Conservation (phyloP, 108 stramenopile genomes). For the Parmales sp. region DNA sequence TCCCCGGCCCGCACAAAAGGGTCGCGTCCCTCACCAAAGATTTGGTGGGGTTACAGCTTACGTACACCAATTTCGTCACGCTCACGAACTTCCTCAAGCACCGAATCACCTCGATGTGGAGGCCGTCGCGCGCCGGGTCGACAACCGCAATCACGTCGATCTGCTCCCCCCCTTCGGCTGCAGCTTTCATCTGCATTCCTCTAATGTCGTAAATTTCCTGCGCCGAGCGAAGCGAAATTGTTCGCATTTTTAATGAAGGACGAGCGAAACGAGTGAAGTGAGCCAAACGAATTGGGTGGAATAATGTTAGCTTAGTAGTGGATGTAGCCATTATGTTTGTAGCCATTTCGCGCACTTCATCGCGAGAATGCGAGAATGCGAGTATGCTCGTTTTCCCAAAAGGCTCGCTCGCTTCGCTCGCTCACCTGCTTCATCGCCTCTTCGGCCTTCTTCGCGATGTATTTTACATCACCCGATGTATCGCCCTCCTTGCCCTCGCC, state of each 20-base stretch:
- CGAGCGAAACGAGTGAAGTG: too few relatives aligned
- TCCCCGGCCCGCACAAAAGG: constrained; percentile 61
- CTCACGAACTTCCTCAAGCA: constrained; percentile 49
- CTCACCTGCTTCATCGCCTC: constrained; percentile 47
- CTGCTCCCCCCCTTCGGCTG: constrained; percentile 6
- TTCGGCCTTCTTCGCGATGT: constrained; percentile 61
- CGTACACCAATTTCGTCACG: constrained; percentile 78
- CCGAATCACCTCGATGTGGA: constrained; percentile 61
- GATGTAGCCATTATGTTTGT: too few relatives aligned
- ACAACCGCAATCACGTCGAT: constrained; percentile 63
- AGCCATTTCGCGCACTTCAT: too few relatives aligned
- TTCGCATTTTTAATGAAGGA: too few relatives aligned
- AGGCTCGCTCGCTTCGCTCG: constrained; percentile 11
- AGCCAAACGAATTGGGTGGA: too few relatives aligned
- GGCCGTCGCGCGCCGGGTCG: constrained; percentile 84
- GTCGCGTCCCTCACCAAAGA: constrained; percentile 59
- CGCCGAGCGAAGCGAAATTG: too few relatives aligned
- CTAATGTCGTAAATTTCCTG: too few relatives aligned
- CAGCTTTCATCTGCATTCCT: too few relatives aligned
- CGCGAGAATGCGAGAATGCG: too few relatives aligned
- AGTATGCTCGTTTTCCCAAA: too few relatives aligned
- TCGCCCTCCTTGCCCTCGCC: constrained; percentile 25
- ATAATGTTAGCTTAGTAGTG: too few relatives aligned
- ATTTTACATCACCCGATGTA: constrained; percentile 21
- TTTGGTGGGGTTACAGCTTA: constrained; percentile 86